These are phyloP conservation scores for Penicillium canariense DNA, from an alignment of 495 filamentous ascomycete species.

Conservation along the genomic window DNA sequence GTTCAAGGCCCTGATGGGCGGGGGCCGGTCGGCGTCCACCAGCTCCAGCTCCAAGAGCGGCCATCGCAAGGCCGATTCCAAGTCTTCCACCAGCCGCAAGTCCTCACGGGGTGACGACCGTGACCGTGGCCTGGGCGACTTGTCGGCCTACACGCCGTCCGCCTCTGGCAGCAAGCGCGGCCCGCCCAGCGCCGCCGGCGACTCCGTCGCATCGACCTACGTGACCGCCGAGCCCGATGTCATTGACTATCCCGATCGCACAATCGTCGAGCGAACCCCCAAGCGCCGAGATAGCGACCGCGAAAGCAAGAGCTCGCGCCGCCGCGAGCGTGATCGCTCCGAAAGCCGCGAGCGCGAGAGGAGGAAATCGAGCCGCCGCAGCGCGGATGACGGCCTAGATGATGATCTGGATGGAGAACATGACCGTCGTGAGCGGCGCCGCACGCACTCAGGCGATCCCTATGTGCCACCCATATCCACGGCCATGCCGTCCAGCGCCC, in stretches of 20 bases:
- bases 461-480: constrained; percentile 28
- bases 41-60: constrained; percentile 34
- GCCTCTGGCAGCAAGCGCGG: constrained; percentile 37
- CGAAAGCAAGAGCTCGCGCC: constrained; percentile 32
- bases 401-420: constrained; percentile 30
- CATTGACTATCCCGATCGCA: constrained; percentile 27
- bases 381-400: constrained; percentile 19
- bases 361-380: constrained; percentile 24
- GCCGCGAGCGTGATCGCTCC: constrained; percentile 33
- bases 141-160: constrained; percentile 37
- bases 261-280: constrained; percentile 32
- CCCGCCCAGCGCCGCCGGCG: constrained; percentile 38
- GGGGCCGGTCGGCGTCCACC: constrained; percentile 39
- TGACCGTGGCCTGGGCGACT: constrained; percentile 46
- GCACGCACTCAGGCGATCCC: constrained; percentile 36
- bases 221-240: constrained; percentile 49
- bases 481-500: constrained; percentile 22
- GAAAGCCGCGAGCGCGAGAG: constrained; percentile 36
- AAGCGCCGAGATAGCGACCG: constrained; percentile 35
- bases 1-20: constrained; percentile 48
- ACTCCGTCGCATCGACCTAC: constrained; percentile 53
- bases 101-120: constrained; percentile 56
- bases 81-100: constrained; percentile 45
- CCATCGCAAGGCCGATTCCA: constrained; percentile 37
- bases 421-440: constrained; percentile 30